Base-by-base conservation (phyloP, 805 yeast species). In the Wickerhamomyces mucosus region DNA sequence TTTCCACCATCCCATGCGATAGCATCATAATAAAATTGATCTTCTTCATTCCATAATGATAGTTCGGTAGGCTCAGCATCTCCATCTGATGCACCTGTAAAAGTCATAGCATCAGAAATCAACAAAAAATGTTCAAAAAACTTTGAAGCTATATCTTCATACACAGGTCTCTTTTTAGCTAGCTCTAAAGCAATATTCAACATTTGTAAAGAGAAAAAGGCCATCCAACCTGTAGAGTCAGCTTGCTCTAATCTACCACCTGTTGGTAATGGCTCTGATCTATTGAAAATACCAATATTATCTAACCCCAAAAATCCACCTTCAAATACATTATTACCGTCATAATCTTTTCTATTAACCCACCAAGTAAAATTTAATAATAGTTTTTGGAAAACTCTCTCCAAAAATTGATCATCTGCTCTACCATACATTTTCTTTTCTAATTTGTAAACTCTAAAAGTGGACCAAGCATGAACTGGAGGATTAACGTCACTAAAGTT, bases 181-280 rank as follows among this genome's bases (percentile, higher is more conserved):
- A 86, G 69, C 56, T 88, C 96, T 40, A 86, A 67, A 0, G 96
- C 88, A 51, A 88, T 88, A 55, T 84, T 86, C 57, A 88, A 69
- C 96, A 86, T 85, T 51, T 81, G 88, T 47, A 88, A 65, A 19
- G 81, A 72, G 60, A 79, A 86, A 61, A 89, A 86, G 0, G 95
- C 96, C 92, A 86, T 83, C 96, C 96, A 86, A 18, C 96, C 96
- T 9, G 96, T 88, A 12, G 94, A 81, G 58, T 86, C 96, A 0
- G 96, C 95, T 57, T 86, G 96, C 51, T 84, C 94, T 41, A 86
- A 66, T 22, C 68, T 72, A 29, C 95, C 95, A 24, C 95, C 95
- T 2, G 94, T 83, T 24, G 96, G 96, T 46, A 83, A 63, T 1
- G 94, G 92, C 61, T 86, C 96, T 6, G 94, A 81, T 53, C 96